These are phyloP conservation scores for Schizophyllum commune DNA, from an alignment of 1,284 basidiomycete genomes.

Conservation along the genomic window DNA sequence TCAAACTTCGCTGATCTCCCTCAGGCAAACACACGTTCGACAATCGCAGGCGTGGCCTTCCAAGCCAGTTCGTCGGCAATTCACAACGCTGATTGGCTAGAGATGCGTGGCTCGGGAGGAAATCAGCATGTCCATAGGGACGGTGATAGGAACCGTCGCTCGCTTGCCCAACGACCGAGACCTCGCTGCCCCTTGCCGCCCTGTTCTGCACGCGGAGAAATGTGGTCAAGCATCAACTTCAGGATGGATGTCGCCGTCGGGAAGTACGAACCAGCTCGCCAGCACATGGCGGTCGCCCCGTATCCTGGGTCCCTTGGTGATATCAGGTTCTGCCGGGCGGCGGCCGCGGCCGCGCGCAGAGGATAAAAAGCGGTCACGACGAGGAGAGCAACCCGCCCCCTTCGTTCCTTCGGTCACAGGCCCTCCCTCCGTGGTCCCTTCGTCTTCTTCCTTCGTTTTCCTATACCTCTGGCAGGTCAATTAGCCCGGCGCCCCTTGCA, in stretches of 20 bases:
- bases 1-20: too few relatives aligned
- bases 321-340: neutral
- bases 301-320: neutral
- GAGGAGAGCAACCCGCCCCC: too few relatives aligned
- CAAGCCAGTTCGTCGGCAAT: too few relatives aligned
- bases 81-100: neutral
- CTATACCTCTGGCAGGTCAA: neutral
- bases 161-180: neutral
- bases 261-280: neutral
- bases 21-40: too few relatives aligned
- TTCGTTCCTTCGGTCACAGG: neutral
- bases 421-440: neutral
- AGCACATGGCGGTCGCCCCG: neutral
- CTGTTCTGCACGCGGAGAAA: neutral
- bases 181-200: neutral
- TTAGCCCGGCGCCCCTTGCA: constrained; percentile 8
- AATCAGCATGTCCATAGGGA: neutral
- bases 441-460: constrained; percentile 1
- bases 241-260: neutral
- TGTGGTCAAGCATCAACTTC: neutral
- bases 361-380: neutral
- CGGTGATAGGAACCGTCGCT: neutral
- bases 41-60: too few relatives aligned
- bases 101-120: neutral
- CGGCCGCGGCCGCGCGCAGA: neutral